These are phyloP conservation scores for Trichoderma koningii DNA, from an alignment of 2,329 filamentous ascomycete species.

Conservation along the genomic window DNA sequence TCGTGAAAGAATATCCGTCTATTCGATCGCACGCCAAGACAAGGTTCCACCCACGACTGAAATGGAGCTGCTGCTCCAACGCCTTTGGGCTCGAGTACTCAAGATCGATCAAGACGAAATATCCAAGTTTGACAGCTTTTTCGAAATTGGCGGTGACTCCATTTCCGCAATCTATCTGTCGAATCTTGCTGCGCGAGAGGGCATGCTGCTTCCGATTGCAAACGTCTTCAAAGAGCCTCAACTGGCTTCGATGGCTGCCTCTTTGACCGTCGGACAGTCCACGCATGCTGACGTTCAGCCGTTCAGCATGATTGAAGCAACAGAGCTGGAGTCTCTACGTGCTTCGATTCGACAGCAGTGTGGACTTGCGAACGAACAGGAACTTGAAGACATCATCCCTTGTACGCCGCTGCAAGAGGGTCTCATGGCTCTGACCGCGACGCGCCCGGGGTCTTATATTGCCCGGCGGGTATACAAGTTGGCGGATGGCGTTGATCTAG, in stretches of 20 bases:
- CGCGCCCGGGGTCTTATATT: slow-evolving; percentile 32
- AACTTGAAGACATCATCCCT: slow-evolving; percentile 39
- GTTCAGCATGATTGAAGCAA: neutral
- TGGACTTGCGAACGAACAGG: neutral
- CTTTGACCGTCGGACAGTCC: neutral
- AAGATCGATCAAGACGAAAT: slow-evolving; percentile 5
- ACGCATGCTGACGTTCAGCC: neutral
- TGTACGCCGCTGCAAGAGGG: slow-evolving; percentile 45
- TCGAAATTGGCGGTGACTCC: slow-evolving; percentile 48
- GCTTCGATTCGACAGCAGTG: neutral
- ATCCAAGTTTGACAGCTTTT: slow-evolving; percentile 39
- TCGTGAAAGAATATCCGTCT: neutral
- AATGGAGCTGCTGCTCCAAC: slow-evolving; percentile 1
- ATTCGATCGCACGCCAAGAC: neutral
- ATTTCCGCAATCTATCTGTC: slow-evolving; percentile 32
- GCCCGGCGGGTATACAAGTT: slow-evolving; percentile 28
- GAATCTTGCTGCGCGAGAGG: neutral
- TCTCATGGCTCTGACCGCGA: slow-evolving; percentile 36
- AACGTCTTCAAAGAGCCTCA: slow-evolving; percentile 9
- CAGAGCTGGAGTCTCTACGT: neutral
- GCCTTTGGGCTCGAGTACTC: slow-evolving; percentile 18
- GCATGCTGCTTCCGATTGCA: neutral
- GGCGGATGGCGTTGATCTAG: slow-evolving; percentile 15
- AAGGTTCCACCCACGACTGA: slow-evolving; percentile 10
- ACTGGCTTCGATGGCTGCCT: slow-evolving; percentile 15